Base-by-base conservation (phyloP, 345 rosid species). In the Stellera chamaejasme region DNA sequence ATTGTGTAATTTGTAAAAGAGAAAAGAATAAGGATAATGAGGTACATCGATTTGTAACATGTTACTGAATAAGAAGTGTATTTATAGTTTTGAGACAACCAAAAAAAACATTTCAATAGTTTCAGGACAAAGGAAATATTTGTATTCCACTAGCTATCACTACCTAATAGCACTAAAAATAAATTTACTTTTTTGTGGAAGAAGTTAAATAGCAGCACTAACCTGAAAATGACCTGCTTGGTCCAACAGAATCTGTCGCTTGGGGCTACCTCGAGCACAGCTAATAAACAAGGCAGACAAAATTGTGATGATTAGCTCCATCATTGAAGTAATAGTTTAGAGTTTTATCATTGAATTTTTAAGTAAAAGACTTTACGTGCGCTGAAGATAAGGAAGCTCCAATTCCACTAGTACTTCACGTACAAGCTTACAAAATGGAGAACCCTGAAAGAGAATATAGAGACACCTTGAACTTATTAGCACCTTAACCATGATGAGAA, bases 221-320 rank as follows among this genome's bases (percentile, higher is more conserved):
- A 92, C 96, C 90, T 86, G 98, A 77, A 88, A 88, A 70, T 59
- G 79, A 56, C 88, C 90, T 15, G 77, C 81, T 74, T 77, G 82
- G 23, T 82, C 56, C 28, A 70, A 76, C 46, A 92, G 65, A 27
- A 63, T 63, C 65, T 88, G 85, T 43, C 93, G 77, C 68, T 86
- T 92, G 27, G 85, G 81, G 75, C 96, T 92, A 27, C 98, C 96
- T 1, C 93, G 90, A 56, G 87, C 95, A 71, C 90, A 86, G 62
- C 96, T 92, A 63, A 48, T 60, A 56, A 6, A 42, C 14, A 12
- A 54, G 54, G 66, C 19, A 41, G 16, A 58, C 46, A 46, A 48
- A 50, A 61, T 27, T 10, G 36, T 14, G 15, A 26, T 45, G 36
- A 42, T 28, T 4, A 51, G 14, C 27, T 26, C 11, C 41, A 10